Evolutionary conservation across 2,329 filamentous ascomycete genomes (phyloP), one percentile per base, ranked within the genome.

Genomic region (Leptographium galeiforme): DNA sequence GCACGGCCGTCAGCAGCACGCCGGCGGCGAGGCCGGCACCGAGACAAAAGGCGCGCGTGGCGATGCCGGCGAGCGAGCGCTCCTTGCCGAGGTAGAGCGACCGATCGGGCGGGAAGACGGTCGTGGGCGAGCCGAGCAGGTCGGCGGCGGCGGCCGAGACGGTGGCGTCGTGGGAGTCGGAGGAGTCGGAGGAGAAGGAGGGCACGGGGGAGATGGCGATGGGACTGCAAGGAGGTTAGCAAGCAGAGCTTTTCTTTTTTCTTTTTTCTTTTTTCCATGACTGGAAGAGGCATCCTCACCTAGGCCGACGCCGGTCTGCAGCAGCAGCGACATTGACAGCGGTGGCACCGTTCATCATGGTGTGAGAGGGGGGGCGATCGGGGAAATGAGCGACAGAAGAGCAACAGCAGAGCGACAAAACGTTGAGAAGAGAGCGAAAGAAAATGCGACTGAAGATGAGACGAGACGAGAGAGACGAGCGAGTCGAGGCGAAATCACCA

Each of bases 1-100:
- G 49, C 40, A 53, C 18, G 0, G 32, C 11, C 1, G 48, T 36
- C 13, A 55, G 34, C 1, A 59, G 47, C 6, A 68, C 55, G 45
- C 67, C 66, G 13, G 64, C 50, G 14, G 72, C 64, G n/a, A 76
- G 62, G 18, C 67, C 58, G 38, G 66, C 61, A 52, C 78, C 76
- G 41, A 82, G 72, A 56, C 70, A 71, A 60, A 81, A 72, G 36
- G 79, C 73, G 40, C 79, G 74, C 40, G 77, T 58, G 56, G 79
- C 78, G 58, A 82, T 81, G 58, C 78, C 79, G 11, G 76, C 68
- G 54, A 82, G 77, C 25, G 78, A 80, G 61, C 79, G 79, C 41
- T 71, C 64, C 52, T 75, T 71, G 59, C 72, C 70, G 0, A 72
- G 71, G 59, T 69, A 69, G 62, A 66, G 67, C 43, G 59, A 53